Evolutionary conservation across 352 stramenopile genomes (phyloP).

Genomic region (Phytophthora constricta): DNA sequence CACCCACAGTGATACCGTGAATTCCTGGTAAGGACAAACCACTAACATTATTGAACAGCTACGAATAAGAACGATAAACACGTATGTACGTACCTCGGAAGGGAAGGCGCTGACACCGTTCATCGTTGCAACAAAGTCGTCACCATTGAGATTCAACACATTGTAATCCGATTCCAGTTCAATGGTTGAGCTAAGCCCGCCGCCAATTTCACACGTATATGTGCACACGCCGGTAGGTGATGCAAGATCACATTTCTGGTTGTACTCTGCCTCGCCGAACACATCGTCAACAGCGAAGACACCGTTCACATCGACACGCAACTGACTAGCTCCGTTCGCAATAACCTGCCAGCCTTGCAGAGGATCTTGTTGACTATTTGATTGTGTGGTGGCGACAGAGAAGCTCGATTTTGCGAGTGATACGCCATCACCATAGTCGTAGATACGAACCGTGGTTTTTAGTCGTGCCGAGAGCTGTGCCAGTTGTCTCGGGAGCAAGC

Average conservation of each 20-base stretch:
- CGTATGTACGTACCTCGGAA: constrained; percentile 32
- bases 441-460: constrained; percentile 56
- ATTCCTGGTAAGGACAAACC: constrained; percentile 34
- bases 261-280: constrained; percentile 66
- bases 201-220: constrained; percentile 61
- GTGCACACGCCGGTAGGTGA: constrained; percentile 55
- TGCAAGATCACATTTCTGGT: constrained; percentile 69
- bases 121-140: constrained; percentile 53
- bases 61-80: background rate
- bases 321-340: constrained; percentile 48
- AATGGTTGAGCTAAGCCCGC: constrained; percentile 26
- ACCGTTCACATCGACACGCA: constrained; percentile 61
- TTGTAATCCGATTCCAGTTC: constrained; percentile 32
- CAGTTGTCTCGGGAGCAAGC: constrained; percentile 28
- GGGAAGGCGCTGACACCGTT: constrained; percentile 47
- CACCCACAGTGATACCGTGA: constrained; percentile 73
- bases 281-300: constrained; percentile 67
- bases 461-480: constrained; percentile 43
- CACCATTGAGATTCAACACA: constrained; percentile 43
- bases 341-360: constrained; percentile 58
- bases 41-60: constrained; percentile 1
- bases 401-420: constrained; percentile 45
- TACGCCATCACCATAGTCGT: constrained; percentile 58
- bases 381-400: background rate
- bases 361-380: constrained; percentile 16